Evolutionary conservation across 2,329 filamentous ascomycete genomes (phyloP), one percentile per base, ranked within the genome.

Genomic region (Botrytis hyacinthi): DNA sequence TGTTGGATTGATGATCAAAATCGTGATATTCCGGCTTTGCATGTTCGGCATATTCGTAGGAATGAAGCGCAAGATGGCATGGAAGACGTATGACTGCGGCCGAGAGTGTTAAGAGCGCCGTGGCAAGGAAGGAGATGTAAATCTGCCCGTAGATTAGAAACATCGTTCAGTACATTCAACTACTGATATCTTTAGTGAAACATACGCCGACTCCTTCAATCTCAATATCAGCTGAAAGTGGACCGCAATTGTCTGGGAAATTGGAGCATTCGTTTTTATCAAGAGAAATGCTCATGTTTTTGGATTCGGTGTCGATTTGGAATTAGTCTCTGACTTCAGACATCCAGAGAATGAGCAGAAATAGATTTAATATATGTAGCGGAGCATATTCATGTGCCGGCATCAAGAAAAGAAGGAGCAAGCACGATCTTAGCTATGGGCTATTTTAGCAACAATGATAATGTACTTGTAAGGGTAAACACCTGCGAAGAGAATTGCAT

Each of bases 71-170:
- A 29, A 71, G 37, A 22, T 71, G 69, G 18, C 59, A 71, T 40
- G 32, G 59, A 10, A 71, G 26, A n/a, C 69, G 69, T 22, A 40
- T 12, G 16, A 63, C 35, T 8, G 59, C 59, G 22, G 69, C 69
- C 35, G n/a, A 29, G 16, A 71, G 59, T 10, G 69, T 71, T 12
- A 51, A 29, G 14, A 71, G 44, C 5, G 69, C 59, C 14, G 69
- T 63, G 32, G 59, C 60, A 22, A 71, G 60, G 37, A 63, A 71
- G 40, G 69, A 71, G 7, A 71, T 42, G 12, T 65, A 71, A 9
- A 71, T 48, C 70, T 71, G 26, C 16, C 1, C 4, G 20, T 18
- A 71, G 35, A 26, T 54, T 14, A 51, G 60, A 40, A 44, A 29
- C 37, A 54, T 16, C 12, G 12, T 51, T n/a, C 10, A 26, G 26